Percentiles rank a stretch among this genome's conserved stretches.
These are phyloP conservation scores for Eragrostis nindensis DNA, from an alignment of 176 grass and related monocot species.

Conservation along the genomic window DNA sequence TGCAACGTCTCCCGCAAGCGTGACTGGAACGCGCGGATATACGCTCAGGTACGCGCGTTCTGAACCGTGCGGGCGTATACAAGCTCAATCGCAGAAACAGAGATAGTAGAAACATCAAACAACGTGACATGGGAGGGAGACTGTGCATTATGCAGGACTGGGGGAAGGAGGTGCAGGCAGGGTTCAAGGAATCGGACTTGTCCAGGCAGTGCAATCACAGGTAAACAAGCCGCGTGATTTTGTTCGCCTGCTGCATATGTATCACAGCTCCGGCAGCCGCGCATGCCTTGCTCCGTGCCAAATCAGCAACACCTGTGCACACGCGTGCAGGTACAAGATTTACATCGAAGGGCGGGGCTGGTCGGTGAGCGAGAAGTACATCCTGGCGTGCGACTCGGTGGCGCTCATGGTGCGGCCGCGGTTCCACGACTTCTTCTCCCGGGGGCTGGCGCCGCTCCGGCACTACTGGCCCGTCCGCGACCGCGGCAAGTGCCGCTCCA, in stretches of 20 bases:
- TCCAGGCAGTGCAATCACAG: slow-evolving; percentile 71
- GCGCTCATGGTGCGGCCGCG: slow-evolving; percentile 54
- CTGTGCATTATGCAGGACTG: slow-evolving; percentile 59
- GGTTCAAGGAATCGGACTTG: slow-evolving; percentile 74
- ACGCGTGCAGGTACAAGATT: slow-evolving; percentile 63
- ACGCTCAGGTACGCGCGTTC: slow-evolving; percentile 41
- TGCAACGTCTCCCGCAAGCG: slow-evolving; percentile 61
- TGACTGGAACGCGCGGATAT: slow-evolving; percentile 75
- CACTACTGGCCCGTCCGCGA: slow-evolving; percentile 76
- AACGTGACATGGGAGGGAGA: background rate
- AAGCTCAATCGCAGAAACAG: too few relatives aligned
- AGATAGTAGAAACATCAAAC: background rate
- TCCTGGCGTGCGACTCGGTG: slow-evolving; percentile 69
- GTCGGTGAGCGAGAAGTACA: slow-evolving; percentile 89
- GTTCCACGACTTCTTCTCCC: slow-evolving; percentile 73
- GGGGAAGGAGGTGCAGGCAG: slow-evolving; percentile 49
- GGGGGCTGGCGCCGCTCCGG: slow-evolving; percentile 59
- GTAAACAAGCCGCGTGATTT: background rate
- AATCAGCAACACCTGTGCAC: background rate
- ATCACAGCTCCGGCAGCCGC: background rate
- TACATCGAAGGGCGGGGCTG: slow-evolving; percentile 72
- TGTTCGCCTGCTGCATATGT: background rate
- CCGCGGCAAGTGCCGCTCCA: slow-evolving; percentile 56
- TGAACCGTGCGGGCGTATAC: background rate
- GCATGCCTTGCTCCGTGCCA: background rate